Conservation (phyloP, 2,329 filamentous ascomycete species). For the Thermoascus crustaceus region DNA sequence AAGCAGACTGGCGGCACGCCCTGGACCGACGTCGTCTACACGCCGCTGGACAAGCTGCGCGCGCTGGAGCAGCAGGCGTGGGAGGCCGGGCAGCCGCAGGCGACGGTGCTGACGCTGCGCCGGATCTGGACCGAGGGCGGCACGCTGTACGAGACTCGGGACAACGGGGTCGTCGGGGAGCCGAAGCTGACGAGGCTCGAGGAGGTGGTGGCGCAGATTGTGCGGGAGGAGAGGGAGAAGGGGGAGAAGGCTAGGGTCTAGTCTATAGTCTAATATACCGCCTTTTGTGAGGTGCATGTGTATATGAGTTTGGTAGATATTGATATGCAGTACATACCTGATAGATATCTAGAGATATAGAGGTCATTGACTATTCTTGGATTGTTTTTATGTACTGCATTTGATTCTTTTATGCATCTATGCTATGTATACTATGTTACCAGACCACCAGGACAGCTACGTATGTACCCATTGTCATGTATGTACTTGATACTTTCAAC, state of each 20-base stretch:
- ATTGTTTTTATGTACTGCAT: too few species aligned
- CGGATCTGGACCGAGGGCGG: constrained; percentile 67
- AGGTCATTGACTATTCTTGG: too few species aligned
- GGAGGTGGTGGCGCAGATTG: constrained; percentile 32
- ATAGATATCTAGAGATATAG: too few species aligned
- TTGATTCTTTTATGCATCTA: too few species aligned
- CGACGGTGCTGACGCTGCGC: constrained; percentile 52
- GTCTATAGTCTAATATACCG: constrained; percentile 5
- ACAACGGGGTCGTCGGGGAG: constrained; percentile 54
- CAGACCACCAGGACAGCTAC: too few species aligned
- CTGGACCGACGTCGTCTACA: constrained; percentile 47
- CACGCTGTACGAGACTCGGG: constrained; percentile 60
- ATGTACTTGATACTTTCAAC: too few species aligned
- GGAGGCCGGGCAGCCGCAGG: constrained; percentile 44
- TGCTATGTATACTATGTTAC: too few species aligned
- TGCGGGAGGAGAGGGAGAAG: background rate
- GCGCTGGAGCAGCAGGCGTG: constrained; percentile 53
- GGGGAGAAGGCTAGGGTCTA: background rate
- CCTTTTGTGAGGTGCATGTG: too few species aligned
- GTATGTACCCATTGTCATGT: too few species aligned
- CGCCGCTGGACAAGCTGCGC: constrained; percentile 46
- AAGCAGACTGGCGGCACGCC: constrained; percentile 50
- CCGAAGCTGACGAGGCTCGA: constrained; percentile 47
- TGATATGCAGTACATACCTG: too few species aligned
- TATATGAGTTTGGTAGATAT: too few species aligned